phyloP scores from a whole-genome alignment of 192 early-diverging fungal species.

The Coemansia sp. region DNA sequence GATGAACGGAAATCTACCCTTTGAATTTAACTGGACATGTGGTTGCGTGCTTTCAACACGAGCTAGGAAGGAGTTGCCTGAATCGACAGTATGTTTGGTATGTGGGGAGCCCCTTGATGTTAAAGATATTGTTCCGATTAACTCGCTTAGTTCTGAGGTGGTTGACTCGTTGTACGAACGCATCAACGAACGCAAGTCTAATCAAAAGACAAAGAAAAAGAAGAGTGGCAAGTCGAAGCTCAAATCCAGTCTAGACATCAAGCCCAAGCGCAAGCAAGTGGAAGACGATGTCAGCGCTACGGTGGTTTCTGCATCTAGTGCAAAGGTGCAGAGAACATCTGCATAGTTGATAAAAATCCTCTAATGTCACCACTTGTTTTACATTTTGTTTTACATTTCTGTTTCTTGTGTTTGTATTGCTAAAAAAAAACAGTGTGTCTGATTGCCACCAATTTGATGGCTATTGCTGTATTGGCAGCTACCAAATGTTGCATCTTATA shows the following conservation, averaged over 20 bases:
- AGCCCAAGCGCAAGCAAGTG: conserved; percentile 5
- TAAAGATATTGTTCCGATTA: conserved; percentile 33
- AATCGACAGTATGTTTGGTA: conserved; percentile 8
- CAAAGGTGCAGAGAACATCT: too few species aligned
- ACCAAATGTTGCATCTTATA: too few species aligned
- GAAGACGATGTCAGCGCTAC: not conserved
- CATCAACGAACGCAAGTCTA: not conserved
- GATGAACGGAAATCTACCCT: conserved; percentile 44
- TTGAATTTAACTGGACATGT: conserved; percentile 48
- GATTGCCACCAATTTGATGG: too few species aligned
- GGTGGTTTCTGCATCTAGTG: too few species aligned
- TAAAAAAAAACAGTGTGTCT: too few species aligned
- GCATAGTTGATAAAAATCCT: too few species aligned
- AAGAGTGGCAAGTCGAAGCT: too few species aligned
- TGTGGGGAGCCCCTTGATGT: conserved; percentile 18
- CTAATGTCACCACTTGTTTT: too few species aligned
- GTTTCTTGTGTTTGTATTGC: too few species aligned
- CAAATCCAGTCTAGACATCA: not conserved
- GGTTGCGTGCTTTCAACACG: conserved; percentile 48
- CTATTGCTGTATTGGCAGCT: too few species aligned
- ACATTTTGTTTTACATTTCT: too few species aligned
- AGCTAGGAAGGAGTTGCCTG: conserved; percentile 41
- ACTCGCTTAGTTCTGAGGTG: conserved; percentile 19
- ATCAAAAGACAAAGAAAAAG: too few species aligned
- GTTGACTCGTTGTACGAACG: conserved; percentile 14